Evolutionary conservation across 352 stramenopile species (phyloP).

Genomic region (Phytophthora hybrid): DNA sequence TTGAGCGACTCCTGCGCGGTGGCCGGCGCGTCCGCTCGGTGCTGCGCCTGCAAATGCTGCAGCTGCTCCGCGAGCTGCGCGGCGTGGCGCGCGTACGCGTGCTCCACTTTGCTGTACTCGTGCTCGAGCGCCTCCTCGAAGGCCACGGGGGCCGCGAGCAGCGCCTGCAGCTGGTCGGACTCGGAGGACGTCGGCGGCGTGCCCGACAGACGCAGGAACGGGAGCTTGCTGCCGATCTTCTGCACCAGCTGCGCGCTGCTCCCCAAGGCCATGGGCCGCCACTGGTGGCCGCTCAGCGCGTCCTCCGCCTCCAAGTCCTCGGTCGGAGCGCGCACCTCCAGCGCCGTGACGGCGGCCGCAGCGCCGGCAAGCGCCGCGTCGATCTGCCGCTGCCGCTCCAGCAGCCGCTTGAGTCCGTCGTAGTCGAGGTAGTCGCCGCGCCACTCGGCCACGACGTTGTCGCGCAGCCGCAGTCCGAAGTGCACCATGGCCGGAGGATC

Average conservation of each 20-base stretch:
- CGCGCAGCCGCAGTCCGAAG: slow-evolving; percentile 77
- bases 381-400: slow-evolving; percentile 69
- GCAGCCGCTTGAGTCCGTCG: slow-evolving; percentile 84
- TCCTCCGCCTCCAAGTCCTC: slow-evolving; percentile 40
- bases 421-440: slow-evolving; percentile 92
- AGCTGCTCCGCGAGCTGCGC: slow-evolving; percentile 88
- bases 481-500: slow-evolving; percentile 66
- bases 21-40: slow-evolving; percentile 63
- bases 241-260: slow-evolving; percentile 31
- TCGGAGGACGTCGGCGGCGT: slow-evolving; percentile 21
- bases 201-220: slow-evolving; percentile 37
- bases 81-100: slow-evolving; percentile 91
- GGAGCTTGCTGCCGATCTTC: slow-evolving; percentile 32
- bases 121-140: slow-evolving; percentile 88
- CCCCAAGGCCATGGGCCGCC: slow-evolving; percentile 37
- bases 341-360: slow-evolving; percentile 22
- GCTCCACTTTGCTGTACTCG: slow-evolving; percentile 93
- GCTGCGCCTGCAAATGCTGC: slow-evolving; percentile 77
- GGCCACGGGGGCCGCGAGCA: slow-evolving; percentile 39
- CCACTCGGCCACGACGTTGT: slow-evolving; percentile 92
- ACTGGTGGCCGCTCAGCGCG: slow-evolving; percentile 36
- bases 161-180: slow-evolving; percentile 45
- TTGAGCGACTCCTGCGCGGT: slow-evolving; percentile 91
- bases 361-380: slow-evolving; percentile 42
- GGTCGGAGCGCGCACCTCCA: slow-evolving; percentile 17